Percentiles rank a stretch among this genome's conserved stretches.
Evolutionary conservation across 345 rosid species (phyloP).

Genomic region (Mallotus nudiflorus): DNA sequence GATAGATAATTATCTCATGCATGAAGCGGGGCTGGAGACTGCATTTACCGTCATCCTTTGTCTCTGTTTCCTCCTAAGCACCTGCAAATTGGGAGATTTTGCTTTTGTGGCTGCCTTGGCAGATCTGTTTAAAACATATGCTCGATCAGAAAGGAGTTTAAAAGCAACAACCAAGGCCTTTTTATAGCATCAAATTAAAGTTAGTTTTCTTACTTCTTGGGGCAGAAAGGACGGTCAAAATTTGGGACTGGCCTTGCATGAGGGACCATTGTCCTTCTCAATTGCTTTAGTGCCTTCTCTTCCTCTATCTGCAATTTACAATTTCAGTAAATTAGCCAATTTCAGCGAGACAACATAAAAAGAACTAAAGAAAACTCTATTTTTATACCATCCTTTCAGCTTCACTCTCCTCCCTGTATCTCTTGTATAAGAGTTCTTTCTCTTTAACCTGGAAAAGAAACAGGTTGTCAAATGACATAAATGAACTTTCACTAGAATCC

Average conservation of each 20-base stretch:
- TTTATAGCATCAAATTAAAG: neutral
- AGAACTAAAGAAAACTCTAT: neutral
- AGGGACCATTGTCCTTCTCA: slow-evolving; percentile 91
- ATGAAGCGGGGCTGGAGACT: slow-evolving; percentile 45
- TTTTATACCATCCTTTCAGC: slow-evolving; percentile 68
- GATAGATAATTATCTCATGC: slow-evolving; percentile 44
- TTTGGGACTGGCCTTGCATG: slow-evolving; percentile 89
- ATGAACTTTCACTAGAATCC: neutral
- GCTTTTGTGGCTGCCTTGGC: slow-evolving; percentile 59
- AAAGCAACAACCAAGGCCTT: too few species aligned
- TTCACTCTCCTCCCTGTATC: slow-evolving; percentile 95
- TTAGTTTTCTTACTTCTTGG: slow-evolving; percentile 53
- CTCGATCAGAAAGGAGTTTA: too few species aligned
- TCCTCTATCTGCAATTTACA: slow-evolving; percentile 66
- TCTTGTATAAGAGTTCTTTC: slow-evolving; percentile 78
- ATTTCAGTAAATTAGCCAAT: neutral
- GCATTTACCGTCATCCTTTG: slow-evolving; percentile 21
- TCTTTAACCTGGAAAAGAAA: slow-evolving; percentile 65
- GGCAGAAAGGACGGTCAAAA: slow-evolving; percentile 82
- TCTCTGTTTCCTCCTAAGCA: slow-evolving; percentile 42
- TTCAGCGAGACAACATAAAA: neutral
- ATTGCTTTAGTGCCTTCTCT: slow-evolving; percentile 82
- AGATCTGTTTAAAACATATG: slow-evolving; percentile 57
- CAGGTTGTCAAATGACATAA: neutral
- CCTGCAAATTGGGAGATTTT: slow-evolving; percentile 59